phyloP scores from a whole-genome alignment of 495 filamentous ascomycete genomes.

The Xylaria palmicola region DNA sequence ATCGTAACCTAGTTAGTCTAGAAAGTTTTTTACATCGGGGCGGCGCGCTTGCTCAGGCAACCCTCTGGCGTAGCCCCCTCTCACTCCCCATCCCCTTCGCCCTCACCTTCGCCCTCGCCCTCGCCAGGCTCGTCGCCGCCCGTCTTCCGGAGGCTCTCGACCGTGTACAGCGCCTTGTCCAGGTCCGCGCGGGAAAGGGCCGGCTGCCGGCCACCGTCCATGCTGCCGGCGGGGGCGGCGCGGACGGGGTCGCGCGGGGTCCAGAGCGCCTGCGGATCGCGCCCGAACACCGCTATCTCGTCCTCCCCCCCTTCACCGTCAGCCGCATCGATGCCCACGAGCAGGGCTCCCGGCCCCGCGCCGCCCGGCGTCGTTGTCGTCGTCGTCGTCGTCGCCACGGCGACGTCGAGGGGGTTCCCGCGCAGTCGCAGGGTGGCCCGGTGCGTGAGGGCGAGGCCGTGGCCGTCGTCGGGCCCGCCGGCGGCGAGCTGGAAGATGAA shows the following conservation, averaged over 20 bases:
- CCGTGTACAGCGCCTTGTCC: slow-evolving; percentile 63
- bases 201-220: slow-evolving; percentile 22
- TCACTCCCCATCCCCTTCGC: no score
- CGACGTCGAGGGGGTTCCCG: slow-evolving; percentile 63
- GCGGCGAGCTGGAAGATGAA: slow-evolving; percentile 54
- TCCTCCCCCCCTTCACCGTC: not conserved
- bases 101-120: no score
- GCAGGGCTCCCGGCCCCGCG: no score
- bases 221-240: slow-evolving; percentile 10
- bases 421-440: slow-evolving; percentile 47
- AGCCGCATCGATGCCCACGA: slow-evolving; percentile 58
- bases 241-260: slow-evolving; percentile 11
- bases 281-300: slow-evolving; percentile 16
- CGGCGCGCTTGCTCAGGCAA: no score
- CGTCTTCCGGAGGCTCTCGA: slow-evolving; percentile 73
- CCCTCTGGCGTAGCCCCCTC: no score
- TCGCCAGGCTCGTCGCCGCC: slow-evolving; percentile 42
- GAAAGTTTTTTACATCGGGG: no score
- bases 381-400: slow-evolving; percentile 23
- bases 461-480: no score
- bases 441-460: slow-evolving; percentile 46
- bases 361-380: no score
- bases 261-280: slow-evolving; percentile 20
- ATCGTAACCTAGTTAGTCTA: no score
- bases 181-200: slow-evolving; percentile 42